phyloP scores from a whole-genome alignment of 1,139 yeast species.

The Saccharomyces pastorianus region DNA sequence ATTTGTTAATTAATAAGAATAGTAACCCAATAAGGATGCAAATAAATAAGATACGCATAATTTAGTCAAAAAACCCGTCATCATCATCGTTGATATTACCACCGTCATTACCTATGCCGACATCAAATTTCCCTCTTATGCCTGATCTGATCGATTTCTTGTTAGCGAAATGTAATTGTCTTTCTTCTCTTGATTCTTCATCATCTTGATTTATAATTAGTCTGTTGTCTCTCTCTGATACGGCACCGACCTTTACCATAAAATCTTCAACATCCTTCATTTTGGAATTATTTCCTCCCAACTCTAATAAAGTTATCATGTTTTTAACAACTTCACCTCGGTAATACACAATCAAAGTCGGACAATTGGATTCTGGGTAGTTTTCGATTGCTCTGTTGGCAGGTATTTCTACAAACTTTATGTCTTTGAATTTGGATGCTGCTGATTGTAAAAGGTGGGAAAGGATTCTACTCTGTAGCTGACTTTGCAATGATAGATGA shows the following conservation, averaged over 20 bases:
- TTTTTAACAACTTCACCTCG: conserved; percentile 72
- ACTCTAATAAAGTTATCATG: conserved; percentile 63
- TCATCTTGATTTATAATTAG: conserved; percentile 56
- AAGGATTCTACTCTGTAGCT: conserved; percentile 66
- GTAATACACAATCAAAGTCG: conserved; percentile 76
- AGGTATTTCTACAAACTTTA: conserved; percentile 85
- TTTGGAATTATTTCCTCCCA: conserved; percentile 77
- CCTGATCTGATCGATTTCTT: conserved; percentile 37
- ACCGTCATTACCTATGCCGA: conserved; percentile 37
- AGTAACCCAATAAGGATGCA: neutral
- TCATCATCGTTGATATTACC: conserved; percentile 35
- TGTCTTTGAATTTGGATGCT: conserved; percentile 60
- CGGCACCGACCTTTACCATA: conserved; percentile 57
- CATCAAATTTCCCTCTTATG: conserved; percentile 38
- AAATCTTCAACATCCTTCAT: conserved; percentile 62
- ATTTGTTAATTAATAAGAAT: neutral
- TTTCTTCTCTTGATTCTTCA: conserved; percentile 42
- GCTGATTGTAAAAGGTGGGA: conserved; percentile 44
- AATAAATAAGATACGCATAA: conserved; percentile 2
- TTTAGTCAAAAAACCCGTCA: conserved; percentile 36
- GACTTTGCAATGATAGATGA: conserved; percentile 65
- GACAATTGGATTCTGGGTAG: conserved; percentile 84
- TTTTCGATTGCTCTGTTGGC: conserved; percentile 84
- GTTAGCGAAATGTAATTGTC: conserved; percentile 46
- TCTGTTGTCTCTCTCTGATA: conserved; percentile 58